Percentiles rank a stretch among this genome's conserved stretches.
Evolutionary conservation across 208 protist genomes (phyloP).

Genomic region (Phytomonas sp.): DNA sequence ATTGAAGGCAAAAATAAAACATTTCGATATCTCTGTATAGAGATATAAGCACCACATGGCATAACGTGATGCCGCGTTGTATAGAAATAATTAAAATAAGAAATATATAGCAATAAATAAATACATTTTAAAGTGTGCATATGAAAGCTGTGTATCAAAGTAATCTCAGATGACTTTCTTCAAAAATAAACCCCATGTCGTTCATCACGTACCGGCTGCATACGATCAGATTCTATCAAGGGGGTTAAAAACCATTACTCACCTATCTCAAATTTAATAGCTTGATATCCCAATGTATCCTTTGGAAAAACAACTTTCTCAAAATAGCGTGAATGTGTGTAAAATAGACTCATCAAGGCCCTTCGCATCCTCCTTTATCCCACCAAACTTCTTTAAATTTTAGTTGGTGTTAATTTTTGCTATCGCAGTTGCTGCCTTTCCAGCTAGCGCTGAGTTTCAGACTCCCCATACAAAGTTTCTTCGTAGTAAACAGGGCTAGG

Average conservation of each 20-base stretch:
- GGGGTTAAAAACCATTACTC: not conserved
- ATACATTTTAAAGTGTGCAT: constrained; percentile 1
- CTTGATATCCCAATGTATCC: not conserved
- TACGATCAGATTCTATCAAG: not conserved
- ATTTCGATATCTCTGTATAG: too few species aligned
- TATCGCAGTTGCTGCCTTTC: not conserved
- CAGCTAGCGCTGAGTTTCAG: not conserved
- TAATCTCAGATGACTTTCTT: not conserved
- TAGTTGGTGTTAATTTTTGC: not conserved
- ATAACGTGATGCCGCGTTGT: not conserved
- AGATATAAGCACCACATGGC: not conserved
- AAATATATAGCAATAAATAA: not conserved
- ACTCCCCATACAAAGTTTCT: not conserved
- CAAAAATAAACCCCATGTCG: not conserved
- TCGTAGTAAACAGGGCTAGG: not conserved
- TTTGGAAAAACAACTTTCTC: not conserved
- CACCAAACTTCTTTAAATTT: not conserved
- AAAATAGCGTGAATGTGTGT: not conserved
- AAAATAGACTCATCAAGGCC: not conserved
- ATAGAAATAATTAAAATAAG: not conserved
- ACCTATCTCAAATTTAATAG: not conserved
- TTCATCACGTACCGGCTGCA: not conserved
- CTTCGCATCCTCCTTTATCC: not conserved
- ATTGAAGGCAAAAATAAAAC: not conserved
- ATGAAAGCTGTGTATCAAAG: not conserved